Conservation (phyloP, 208 protist species). For the Leishmania tarentolae region DNA sequence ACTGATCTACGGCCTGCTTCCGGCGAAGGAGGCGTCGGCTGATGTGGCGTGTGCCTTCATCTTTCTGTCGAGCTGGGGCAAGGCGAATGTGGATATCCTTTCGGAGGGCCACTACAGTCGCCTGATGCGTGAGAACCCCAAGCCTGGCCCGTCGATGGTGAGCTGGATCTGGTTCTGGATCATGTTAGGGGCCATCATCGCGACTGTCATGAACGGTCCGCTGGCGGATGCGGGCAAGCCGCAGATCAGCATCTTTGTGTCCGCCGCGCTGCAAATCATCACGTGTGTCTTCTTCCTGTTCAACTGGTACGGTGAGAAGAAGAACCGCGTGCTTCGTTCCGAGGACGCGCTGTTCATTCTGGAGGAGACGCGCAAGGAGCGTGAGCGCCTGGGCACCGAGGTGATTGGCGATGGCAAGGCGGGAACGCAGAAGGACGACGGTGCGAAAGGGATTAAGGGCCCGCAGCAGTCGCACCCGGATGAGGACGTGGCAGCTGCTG, state of each 20-base stretch:
- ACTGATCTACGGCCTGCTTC: conserved; percentile 53
- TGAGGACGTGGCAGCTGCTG: background rate
- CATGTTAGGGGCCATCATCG: conserved; percentile 49
- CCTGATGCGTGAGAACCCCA: conserved; percentile 53
- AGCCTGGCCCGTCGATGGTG: conserved; percentile 51
- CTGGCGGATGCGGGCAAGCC: conserved; percentile 51
- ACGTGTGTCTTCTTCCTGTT: conserved; percentile 53
- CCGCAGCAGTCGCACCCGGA: conserved; percentile 10
- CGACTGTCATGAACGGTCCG: conserved; percentile 49
- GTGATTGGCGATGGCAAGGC: background rate
- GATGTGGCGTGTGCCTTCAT: conserved; percentile 41
- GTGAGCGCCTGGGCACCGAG: conserved; percentile 13
- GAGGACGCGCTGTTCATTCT: conserved; percentile 43
- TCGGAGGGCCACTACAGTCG: conserved; percentile 81
- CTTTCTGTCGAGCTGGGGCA: conserved; percentile 57
- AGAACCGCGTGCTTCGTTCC: conserved; percentile 50
- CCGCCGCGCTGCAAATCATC: conserved; percentile 59
- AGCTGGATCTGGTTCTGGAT: conserved; percentile 71
- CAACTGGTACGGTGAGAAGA: conserved; percentile 73
- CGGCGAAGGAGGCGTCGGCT: conserved; percentile 39
- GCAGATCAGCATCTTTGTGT: conserved; percentile 57
- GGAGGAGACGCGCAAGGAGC: conserved; percentile 33
- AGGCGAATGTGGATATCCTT: conserved; percentile 76
- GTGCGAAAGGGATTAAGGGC: conserved; percentile 5
- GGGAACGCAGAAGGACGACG: background rate